A percentile compares a stretch with the other conserved stretches of the same genome.
Conservation (phyloP, 768 basidiomycete genomes). For the Podaxis pistillaris region DNA sequence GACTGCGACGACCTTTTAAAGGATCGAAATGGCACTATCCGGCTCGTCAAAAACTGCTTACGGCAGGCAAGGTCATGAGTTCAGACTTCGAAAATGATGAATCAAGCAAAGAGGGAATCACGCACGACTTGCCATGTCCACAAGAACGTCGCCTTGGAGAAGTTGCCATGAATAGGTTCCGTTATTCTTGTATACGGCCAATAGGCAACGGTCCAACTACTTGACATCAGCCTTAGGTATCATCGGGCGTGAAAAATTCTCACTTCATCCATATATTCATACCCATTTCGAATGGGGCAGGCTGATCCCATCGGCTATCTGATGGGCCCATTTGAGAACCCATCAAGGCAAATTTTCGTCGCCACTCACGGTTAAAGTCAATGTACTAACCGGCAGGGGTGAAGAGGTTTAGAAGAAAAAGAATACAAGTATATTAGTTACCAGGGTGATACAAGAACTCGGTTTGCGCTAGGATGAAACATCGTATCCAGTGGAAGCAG, state of each 20-base stretch:
- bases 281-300: neutral
- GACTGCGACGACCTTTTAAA: neutral
- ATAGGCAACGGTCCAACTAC: neutral
- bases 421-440: neutral
- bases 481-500: constrained; percentile 25
- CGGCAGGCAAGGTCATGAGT: neutral
- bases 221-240: neutral
- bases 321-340: neutral
- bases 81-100: neutral
- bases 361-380: neutral
- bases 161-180: neutral
- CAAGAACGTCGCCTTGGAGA: neutral
- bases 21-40: neutral
- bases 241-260: neutral
- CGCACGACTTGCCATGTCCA: neutral
- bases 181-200: neutral
- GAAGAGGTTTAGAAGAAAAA: neutral
- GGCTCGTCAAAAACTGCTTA: neutral
- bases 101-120: neutral
- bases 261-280: neutral
- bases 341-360: neutral
- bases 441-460: constrained; percentile 1
- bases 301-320: neutral
- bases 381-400: neutral
- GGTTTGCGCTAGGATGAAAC: constrained; percentile 17